phyloP scores from a whole-genome alignment of 768 basidiomycete genomes.

The Kwoniella sp. region DNA sequence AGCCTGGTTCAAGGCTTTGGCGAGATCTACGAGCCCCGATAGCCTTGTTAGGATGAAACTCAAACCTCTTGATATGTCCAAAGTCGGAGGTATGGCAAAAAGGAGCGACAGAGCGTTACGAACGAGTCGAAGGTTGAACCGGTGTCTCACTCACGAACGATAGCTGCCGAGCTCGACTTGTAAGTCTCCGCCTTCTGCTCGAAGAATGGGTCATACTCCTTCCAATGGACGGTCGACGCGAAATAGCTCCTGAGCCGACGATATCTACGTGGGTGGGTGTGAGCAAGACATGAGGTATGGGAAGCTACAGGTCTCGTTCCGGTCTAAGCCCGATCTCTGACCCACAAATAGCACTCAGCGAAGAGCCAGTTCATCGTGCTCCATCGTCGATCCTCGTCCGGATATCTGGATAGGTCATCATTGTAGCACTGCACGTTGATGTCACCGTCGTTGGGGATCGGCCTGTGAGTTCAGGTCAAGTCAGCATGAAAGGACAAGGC shows the following conservation, averaged over 20 bases:
- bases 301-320: no score
- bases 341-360: constrained; percentile 70
- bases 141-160: constrained; percentile 79
- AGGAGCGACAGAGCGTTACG: no score
- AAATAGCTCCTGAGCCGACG: constrained; percentile 77
- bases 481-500: constrained; percentile 4
- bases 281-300: no score
- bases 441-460: constrained; percentile 74
- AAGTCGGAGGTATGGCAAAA: no score
- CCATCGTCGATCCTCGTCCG: constrained; percentile 65
- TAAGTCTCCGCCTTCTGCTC: constrained; percentile 79
- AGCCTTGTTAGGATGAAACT: not conserved
- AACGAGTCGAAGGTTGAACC: no score
- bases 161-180: constrained; percentile 72
- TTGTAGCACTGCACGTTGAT: constrained; percentile 75
- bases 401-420: constrained; percentile 63
- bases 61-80: no score
- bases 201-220: constrained; percentile 77
- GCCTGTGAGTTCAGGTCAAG: constrained; percentile 57
- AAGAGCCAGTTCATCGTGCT: constrained; percentile 93
- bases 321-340: no score
- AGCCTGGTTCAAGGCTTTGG: constrained; percentile 46
- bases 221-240: constrained; percentile 69
- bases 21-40: constrained; percentile 35
- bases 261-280: constrained; percentile 62